Conservation (phyloP, 257 asterid species). For the Asclepias syriaca region DNA sequence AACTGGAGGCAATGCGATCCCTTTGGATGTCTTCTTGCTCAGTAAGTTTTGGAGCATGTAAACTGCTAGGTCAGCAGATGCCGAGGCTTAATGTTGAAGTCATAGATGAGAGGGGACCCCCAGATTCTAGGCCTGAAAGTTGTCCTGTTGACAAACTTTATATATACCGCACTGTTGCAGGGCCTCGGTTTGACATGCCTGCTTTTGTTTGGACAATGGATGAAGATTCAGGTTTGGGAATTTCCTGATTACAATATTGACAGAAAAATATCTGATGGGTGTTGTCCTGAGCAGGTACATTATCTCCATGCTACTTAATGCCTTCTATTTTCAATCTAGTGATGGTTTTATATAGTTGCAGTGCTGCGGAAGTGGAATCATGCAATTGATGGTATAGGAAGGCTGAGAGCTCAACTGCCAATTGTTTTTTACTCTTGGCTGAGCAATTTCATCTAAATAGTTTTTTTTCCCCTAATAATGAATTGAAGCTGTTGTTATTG, state of each 20-base stretch:
- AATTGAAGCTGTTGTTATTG: conserved; percentile 16
- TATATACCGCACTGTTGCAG: conserved; percentile 73
- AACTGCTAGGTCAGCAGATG: conserved; percentile 75
- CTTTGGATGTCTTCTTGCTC: conserved; percentile 99
- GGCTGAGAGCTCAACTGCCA: conserved; percentile 46
- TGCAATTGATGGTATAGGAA: conserved; percentile 13
- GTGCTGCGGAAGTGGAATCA: conserved; percentile 29
- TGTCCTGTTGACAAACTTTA: conserved; percentile 77
- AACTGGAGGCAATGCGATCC: conserved; percentile 99
- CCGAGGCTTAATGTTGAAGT: conserved; percentile 87
- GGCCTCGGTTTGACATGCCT: conserved; percentile 85
- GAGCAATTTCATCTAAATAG: conserved; percentile 39
- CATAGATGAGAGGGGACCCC: conserved; percentile 85
- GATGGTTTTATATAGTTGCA: conserved; percentile 32
- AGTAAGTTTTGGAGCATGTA: conserved; percentile 87
- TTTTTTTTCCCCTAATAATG: conserved; percentile 23
- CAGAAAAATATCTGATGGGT: neutral
- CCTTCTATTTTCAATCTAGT: conserved; percentile 31
- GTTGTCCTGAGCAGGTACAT: conserved; percentile 37
- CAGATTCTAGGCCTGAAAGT: conserved; percentile 62
- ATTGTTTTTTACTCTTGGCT: conserved; percentile 50
- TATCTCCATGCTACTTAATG: conserved; percentile 20
- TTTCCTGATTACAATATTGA: conserved; percentile 15
- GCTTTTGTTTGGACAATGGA: conserved; percentile 74
- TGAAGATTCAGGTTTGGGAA: conserved; percentile 36